Conservation (phyloP, 2,329 filamentous ascomycete genomes). For the Grosmannia serpens region DNA sequence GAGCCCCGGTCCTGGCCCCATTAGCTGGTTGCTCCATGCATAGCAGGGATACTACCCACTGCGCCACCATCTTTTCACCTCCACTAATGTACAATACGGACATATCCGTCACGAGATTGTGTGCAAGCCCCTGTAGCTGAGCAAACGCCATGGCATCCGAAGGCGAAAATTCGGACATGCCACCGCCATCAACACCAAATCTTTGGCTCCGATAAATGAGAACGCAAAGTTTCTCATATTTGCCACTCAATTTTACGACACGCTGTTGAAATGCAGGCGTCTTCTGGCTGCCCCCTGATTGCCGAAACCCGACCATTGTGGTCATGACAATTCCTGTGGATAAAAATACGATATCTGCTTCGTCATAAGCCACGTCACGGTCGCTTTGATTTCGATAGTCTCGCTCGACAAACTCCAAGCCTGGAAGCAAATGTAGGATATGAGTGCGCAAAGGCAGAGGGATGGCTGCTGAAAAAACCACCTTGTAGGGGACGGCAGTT, state of each 20-base stretch:
- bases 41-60: conserved; percentile 43
- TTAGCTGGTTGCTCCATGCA: conserved; percentile 27
- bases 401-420: conserved; percentile 17
- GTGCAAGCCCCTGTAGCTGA: conserved; percentile 38
- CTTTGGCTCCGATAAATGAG: conserved; percentile 48
- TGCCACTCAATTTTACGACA: conserved; percentile 27
- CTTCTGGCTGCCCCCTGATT: conserved; percentile 23
- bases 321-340: conserved; percentile 58
- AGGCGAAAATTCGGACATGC: conserved; percentile 21
- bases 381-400: conserved; percentile 11
- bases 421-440: conserved; percentile 14
- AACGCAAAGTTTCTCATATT: conserved; percentile 59
- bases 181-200: conserved; percentile 18
- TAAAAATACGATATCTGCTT: conserved; percentile 64
- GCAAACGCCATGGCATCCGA: conserved; percentile 33
- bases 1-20: conserved; percentile 11
- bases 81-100: conserved; percentile 38
- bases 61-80: conserved; percentile 34
- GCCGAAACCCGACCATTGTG: conserved; percentile 59
- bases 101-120: conserved; percentile 26
- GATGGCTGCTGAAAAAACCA: conserved; percentile 17
- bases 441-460: conserved; percentile 9
- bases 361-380: neutral
- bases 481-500: conserved; percentile 6
- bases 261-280: neutral